Conservation (phyloP, 1,139 yeast genomes). For the Citeromyces siamensis region DNA sequence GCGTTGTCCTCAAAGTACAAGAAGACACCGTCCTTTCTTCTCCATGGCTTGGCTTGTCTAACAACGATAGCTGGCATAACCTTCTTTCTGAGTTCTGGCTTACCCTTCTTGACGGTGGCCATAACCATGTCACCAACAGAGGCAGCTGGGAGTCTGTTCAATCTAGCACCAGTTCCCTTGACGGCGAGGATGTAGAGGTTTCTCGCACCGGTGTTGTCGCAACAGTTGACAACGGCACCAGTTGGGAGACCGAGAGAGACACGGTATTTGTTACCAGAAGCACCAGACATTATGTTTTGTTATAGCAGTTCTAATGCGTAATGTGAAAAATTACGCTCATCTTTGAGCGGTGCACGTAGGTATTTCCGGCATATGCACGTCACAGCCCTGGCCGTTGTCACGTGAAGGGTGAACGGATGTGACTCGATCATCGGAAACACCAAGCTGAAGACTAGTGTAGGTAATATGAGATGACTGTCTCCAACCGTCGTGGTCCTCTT, state of each 20-base stretch:
- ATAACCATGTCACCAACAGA: slow-evolving; percentile 99
- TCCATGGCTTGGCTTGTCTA: slow-evolving; percentile 99
- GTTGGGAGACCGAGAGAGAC: slow-evolving; percentile 99
- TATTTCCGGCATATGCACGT: neutral
- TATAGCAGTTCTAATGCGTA: slow-evolving; percentile 1
- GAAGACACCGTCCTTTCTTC: slow-evolving; percentile 99
- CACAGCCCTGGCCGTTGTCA: slow-evolving; percentile 1
- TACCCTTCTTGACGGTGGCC: slow-evolving; percentile 99
- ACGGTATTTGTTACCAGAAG: slow-evolving; percentile 99
- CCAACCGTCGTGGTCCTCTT: too few relatives aligned
- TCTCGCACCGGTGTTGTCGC: slow-evolving; percentile 99
- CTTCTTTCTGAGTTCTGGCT: slow-evolving; percentile 99
- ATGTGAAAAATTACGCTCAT: neutral
- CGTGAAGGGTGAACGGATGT: too few relatives aligned
- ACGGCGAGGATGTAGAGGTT: slow-evolving; percentile 98
- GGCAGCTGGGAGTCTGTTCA: slow-evolving; percentile 99
- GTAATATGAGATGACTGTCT: too few relatives aligned
- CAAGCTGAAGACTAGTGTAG: too few relatives aligned
- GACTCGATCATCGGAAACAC: too few relatives aligned
- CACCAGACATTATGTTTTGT: slow-evolving; percentile 54
- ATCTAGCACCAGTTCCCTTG: slow-evolving; percentile 99
- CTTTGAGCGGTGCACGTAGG: neutral
- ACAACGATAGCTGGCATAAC: slow-evolving; percentile 99
- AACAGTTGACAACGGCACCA: slow-evolving; percentile 99
- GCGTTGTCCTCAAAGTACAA: slow-evolving; percentile 99